Base-by-base conservation (phyloP, 2,329 filamentous ascomycete genomes). In the Helotiales sp. region DNA sequence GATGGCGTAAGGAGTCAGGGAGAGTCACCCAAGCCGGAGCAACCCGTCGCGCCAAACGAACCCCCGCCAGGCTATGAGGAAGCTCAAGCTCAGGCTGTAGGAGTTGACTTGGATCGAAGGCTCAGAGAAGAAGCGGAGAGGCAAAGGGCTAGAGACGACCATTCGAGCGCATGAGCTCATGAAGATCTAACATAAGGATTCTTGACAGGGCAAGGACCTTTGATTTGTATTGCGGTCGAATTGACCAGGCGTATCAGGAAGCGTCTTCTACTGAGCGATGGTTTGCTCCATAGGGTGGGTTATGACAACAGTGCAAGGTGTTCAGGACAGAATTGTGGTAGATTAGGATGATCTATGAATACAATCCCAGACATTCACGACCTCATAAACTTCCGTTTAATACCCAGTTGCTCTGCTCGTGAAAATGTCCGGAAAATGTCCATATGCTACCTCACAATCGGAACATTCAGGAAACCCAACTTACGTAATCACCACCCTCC, bases 1-100 rank as follows among this genome's bases (percentile, higher is more conserved):
- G 52, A 60, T 42, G 57, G 50, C 7, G 42, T 61, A 15, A 56
- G 52, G 15, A 63, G 55, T 58, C 25, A 57, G 31, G 57, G 24
- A 13, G 17, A 46, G 9, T 40, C 54, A 12, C 51, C 55, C 10
- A 62, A 61, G 31, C 40, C 59, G 24, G 58, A 59, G 29, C 36
- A 19, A 13, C 54, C 57, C 13, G 54, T 57, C 74, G 77, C 57
- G 75, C 76, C 91, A 68, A 68, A 86, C 74, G 93, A 95, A 70
- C 91, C 93, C 5, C 93, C 93, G 48, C 93, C 93, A 50, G 90
- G 86, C 33, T 98, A 98, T 70, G 92, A 97, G 68, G 91, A 96
- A 73, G 90, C 90, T 27, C 93, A 97, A 73, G 86, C 82, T n/a
- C 84, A 87, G 66, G 83, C 83, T 27, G 72, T 87, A 27, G 79